These are phyloP conservation scores for Chenopodium suecicum DNA, from an alignment of 148 eudicot genomes.

Conservation along the genomic window DNA sequence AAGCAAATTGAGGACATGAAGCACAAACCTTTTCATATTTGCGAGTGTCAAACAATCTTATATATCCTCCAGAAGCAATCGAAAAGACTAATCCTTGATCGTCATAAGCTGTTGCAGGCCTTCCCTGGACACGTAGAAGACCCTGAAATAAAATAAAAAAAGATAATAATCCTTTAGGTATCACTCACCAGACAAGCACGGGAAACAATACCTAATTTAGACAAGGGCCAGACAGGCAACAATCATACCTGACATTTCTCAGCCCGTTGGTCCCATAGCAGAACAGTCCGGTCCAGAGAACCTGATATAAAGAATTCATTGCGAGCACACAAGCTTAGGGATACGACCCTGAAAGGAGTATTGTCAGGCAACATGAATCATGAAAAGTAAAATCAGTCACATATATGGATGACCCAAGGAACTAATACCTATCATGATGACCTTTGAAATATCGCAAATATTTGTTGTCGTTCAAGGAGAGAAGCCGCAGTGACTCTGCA, in stretches of 20 bases:
- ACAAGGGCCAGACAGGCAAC: conserved; percentile 10
- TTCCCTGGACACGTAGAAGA: conserved; percentile 88
- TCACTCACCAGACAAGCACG: background rate
- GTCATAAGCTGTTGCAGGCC: conserved; percentile 96
- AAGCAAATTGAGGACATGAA: background rate
- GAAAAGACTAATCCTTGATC: conserved; percentile 97
- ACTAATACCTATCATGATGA: conserved; percentile 87
- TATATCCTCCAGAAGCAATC: conserved; percentile 85
- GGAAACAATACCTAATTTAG: background rate
- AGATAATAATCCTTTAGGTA: background rate
- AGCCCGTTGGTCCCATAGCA: conserved; percentile 97
- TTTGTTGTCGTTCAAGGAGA: conserved; percentile 93
- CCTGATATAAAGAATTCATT: conserved; percentile 83
- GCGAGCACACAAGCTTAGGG: conserved; percentile 89
- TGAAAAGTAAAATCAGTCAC: background rate
- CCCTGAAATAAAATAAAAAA: conserved; percentile 45
- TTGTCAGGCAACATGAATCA: conserved; percentile 15
- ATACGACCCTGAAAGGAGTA: conserved; percentile 65
- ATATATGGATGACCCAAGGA: background rate
- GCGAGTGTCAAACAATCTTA: conserved; percentile 90
- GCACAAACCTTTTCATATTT: conserved; percentile 80
- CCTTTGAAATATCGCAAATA: conserved; percentile 97
- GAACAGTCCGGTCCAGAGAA: conserved; percentile 87
- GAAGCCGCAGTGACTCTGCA: conserved; percentile 94
- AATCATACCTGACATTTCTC: conserved; percentile 83